phyloP scores from a whole-genome alignment of 2,329 filamentous ascomycete genomes.

The Escovopsis sp. region DNA sequence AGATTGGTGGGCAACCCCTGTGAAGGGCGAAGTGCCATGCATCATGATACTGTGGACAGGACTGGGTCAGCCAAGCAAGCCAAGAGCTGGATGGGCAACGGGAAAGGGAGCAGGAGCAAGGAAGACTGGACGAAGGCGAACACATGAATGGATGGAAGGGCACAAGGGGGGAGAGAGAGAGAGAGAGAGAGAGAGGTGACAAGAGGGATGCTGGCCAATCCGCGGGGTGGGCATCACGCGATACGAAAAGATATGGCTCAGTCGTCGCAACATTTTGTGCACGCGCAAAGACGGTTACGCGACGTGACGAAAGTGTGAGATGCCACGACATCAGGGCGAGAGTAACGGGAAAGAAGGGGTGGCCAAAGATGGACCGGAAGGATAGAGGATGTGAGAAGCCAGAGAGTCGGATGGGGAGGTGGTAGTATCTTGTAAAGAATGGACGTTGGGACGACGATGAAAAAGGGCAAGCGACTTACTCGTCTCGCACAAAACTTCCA shows the following conservation, averaged over 20 bases:
- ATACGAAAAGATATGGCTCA: too few relatives aligned
- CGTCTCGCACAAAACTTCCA: constrained; percentile 92
- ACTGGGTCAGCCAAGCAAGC: constrained; percentile 10
- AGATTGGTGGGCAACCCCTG: constrained; percentile 53
- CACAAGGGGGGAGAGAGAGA: background rate
- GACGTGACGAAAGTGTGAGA: background rate
- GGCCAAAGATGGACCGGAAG: background rate
- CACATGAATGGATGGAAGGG: background rate
- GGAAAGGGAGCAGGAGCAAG: background rate
- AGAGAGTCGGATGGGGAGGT: background rate
- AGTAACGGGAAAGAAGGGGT: background rate
- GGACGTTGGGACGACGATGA: background rate
- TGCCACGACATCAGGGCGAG: constrained; percentile 1
- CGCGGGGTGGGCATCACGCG: too few relatives aligned
- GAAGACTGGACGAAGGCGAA: too few relatives aligned
- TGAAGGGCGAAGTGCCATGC: constrained; percentile 87
- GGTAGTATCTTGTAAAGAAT: too few relatives aligned
- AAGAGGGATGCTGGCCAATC: too few relatives aligned
- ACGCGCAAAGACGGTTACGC: background rate
- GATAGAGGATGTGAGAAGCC: background rate
- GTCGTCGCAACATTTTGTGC: background rate
- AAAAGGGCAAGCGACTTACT: constrained; percentile 49
- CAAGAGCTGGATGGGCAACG: background rate
- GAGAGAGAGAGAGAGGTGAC: background rate
- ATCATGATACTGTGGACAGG: constrained; percentile 62